These are phyloP conservation scores for Boletus edulis DNA, from an alignment of 768 basidiomycete species.

Conservation along the genomic window DNA sequence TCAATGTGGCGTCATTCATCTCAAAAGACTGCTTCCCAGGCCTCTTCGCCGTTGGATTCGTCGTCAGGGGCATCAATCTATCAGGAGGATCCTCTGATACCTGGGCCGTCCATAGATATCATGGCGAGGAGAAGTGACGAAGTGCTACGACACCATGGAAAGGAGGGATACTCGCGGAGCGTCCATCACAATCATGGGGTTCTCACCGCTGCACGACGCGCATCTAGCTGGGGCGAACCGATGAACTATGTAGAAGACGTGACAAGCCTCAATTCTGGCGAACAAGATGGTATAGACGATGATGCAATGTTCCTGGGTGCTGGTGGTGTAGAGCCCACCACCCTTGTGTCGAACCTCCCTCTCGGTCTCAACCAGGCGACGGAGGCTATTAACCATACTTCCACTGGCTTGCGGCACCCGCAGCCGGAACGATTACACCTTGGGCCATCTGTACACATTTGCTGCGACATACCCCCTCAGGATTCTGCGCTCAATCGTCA, in stretches of 20 bases:
- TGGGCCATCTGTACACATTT: conserved; percentile 18
- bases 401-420: conserved; percentile 25
- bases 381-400: conserved; percentile 19
- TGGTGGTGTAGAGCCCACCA: conserved; percentile 39
- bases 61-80: conserved; percentile 32
- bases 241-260: conserved; percentile 41
- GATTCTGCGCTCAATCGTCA: conserved; percentile 23
- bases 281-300: conserved; percentile 46
- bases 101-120: conserved; percentile 20
- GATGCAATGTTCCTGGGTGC: conserved; percentile 54
- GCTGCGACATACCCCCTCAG: conserved; percentile 25
- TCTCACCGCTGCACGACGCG: conserved; percentile 50
- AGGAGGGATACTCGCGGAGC: conserved; percentile 21
- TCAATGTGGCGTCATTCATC: conserved; percentile 27
- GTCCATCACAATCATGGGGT: conserved; percentile 25
- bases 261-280: conserved; percentile 43
- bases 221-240: conserved; percentile 63
- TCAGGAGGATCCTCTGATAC: conserved; percentile 17
- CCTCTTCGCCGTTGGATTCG: conserved; percentile 31
- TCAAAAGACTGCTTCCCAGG: conserved; percentile 23
- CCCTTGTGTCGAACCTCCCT: conserved; percentile 35
- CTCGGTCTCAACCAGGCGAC: conserved; percentile 29
- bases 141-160: conserved; percentile 33
- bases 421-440: conserved; percentile 30
- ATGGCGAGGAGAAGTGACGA: conserved; percentile 45